Base-by-base conservation (phyloP, 306 rosid species). In the Acacia confusa region DNA sequence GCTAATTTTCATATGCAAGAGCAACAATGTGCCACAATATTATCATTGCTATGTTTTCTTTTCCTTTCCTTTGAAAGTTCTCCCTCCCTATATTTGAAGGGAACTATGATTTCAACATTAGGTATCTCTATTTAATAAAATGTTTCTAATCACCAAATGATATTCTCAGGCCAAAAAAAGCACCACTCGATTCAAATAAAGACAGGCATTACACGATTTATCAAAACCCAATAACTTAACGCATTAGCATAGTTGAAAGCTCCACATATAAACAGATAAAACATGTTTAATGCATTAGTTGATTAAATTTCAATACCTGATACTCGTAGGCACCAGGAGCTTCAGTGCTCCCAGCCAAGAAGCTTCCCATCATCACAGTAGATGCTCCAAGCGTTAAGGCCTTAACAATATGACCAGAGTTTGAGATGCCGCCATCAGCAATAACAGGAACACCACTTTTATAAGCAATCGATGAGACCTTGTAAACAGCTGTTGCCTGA, bases 251-350 rank as follows among this genome's bases (percentile, higher is more conserved):
- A 43, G 55, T 22, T 70, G 15, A n/a, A 63, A 14, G n/a, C 19
- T 41, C 55, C 53, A 69, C 2, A 12, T 40, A 40, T 1, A n/a
- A 4, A 9, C 4, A 19, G 3, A 10, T 8, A 8, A 34, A 20
- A 9, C 25, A 67, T 34, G 47, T 5, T 67, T 17, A 36, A 30
- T 40, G 61, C 22, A 40, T 27, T 9, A 41, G 34, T 50, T 9
- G 16, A 28, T 25, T 43, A 58, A 48, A 65, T 15, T 34, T 72
- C 16, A 43, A 73, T 91, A 94, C 97, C 97, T 85, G 95, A 88
- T 84, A 47, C 71, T 55, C 92, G 64, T 89, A 95, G 79, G 92
- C 83, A 40, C 99, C 99, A 2, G 99, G 99, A 79, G 99, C 92
- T 57, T 73, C 77, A 73, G 77, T 50, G 74, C 95, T 89, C 38